phyloP scores from a whole-genome alignment of 345 rosid genomes.

The Erucastrum elatum region DNA sequence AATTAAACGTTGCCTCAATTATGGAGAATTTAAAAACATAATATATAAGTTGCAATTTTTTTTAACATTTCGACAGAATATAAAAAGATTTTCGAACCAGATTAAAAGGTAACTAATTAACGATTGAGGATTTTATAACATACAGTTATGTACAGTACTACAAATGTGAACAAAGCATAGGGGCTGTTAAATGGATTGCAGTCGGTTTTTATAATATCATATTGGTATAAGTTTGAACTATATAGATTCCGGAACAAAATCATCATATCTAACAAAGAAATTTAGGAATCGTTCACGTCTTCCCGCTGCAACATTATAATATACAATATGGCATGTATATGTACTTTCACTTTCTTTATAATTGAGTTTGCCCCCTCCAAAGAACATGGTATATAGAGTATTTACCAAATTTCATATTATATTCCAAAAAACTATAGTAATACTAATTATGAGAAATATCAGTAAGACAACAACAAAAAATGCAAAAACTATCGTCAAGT shows the following conservation, averaged over 20 bases:
- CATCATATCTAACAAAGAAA: background rate
- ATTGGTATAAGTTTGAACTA: background rate
- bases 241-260: background rate
- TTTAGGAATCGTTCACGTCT: background rate
- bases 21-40: too few species aligned
- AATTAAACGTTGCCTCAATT: constrained; percentile 10
- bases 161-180: background rate
- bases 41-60: too few species aligned
- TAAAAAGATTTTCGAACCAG: too few species aligned
- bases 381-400: background rate
- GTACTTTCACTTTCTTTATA: background rate
- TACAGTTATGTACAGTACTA: background rate
- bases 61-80: too few species aligned
- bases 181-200: background rate
- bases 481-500: background rate
- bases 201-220: background rate
- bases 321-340: background rate
- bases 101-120: background rate
- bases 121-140: background rate
- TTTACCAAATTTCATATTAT: background rate
- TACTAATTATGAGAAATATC: background rate
- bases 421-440: background rate
- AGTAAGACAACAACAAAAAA: background rate
- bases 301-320: background rate
- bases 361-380: background rate